Evolutionary conservation across 305 asterid species (phyloP).

Genomic region (Fraxinus platypoda): DNA sequence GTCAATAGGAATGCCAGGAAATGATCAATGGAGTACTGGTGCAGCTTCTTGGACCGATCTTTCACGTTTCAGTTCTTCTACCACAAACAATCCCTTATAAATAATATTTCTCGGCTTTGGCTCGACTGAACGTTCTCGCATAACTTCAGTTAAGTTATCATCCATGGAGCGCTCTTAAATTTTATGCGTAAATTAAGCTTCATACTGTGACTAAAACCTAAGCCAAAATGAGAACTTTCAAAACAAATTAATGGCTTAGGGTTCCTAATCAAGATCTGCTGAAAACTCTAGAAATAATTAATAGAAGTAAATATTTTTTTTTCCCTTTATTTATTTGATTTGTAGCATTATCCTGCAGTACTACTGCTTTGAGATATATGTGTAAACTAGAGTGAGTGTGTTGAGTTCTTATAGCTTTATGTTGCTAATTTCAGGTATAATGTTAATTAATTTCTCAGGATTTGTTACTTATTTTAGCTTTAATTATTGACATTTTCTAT

Average conservation of each 20-base stretch:
- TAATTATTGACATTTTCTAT: background rate
- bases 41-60: constrained; percentile 11
- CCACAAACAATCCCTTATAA: constrained; percentile 2
- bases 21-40: constrained; percentile 11
- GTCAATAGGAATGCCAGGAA: constrained; percentile 4
- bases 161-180: background rate
- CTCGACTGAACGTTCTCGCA: background rate
- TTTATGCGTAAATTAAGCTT: background rate
- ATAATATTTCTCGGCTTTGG: background rate
- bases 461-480: background rate
- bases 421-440: background rate
- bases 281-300: constrained; percentile 21
- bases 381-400: background rate
- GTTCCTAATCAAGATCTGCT: background rate
- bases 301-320: background rate
- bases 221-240: background rate
- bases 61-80: background rate
- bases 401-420: background rate
- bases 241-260: background rate
- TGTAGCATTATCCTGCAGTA: background rate
- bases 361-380: background rate
- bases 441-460: background rate
- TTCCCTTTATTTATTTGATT: background rate
- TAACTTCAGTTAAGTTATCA: background rate
- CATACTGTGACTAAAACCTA: background rate